Evolutionary conservation across 495 filamentous ascomycete genomes (phyloP).

Genomic region (Penicillium verhagenii): DNA sequence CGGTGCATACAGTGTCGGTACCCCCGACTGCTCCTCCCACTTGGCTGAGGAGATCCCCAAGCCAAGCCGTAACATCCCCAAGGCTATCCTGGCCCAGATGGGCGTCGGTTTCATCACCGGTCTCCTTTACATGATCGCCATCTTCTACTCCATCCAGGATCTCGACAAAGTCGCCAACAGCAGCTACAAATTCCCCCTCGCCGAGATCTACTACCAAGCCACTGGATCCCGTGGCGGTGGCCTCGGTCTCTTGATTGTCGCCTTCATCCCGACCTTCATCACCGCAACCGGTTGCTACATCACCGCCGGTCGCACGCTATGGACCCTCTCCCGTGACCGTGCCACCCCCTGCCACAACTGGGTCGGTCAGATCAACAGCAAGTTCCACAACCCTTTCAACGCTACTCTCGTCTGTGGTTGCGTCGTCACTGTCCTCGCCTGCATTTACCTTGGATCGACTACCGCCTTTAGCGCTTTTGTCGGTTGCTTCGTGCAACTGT

Average conservation of each 20-base stretch:
- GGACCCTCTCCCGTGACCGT: conserved; percentile 77
- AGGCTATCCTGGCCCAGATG: conserved; percentile 51
- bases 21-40: conserved; percentile 73
- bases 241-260: conserved; percentile 58
- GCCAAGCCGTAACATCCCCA: conserved; percentile 48
- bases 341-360: conserved; percentile 46
- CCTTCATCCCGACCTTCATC: conserved; percentile 62
- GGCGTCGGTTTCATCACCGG: conserved; percentile 49
- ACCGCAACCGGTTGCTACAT: conserved; percentile 67
- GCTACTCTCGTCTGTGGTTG: conserved; percentile 62
- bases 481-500: conserved; percentile 71
- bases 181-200: conserved; percentile 66
- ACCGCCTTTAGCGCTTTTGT: conserved; percentile 75
- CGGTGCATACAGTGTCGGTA: conserved; percentile 81
- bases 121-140: conserved; percentile 50
- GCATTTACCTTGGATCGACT: conserved; percentile 68
- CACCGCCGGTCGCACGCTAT: conserved; percentile 80
- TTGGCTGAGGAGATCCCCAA: conserved; percentile 79
- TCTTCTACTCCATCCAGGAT: conserved; percentile 53
- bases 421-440: conserved; percentile 64
- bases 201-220: conserved; percentile 76
- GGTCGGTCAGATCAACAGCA: conserved; percentile 39
- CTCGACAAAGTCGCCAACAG: conserved; percentile 34
- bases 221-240: conserved; percentile 64
- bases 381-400: conserved; percentile 62